phyloP scores from a whole-genome alignment of 2,329 filamentous ascomycete species.

The Myriosclerotinia scirpicola region DNA sequence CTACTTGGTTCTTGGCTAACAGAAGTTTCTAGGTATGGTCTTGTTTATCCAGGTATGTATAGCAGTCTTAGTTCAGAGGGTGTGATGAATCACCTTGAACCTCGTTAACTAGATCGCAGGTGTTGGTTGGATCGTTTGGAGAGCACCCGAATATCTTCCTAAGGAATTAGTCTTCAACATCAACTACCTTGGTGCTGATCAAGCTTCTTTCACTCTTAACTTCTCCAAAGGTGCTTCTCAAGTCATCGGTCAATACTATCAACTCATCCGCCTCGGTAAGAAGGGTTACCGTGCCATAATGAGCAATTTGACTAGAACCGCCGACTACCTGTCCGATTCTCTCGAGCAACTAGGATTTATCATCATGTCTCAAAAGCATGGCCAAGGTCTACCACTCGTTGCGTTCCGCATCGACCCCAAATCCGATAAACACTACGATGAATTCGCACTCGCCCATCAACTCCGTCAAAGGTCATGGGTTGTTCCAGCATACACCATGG shows the following conservation, averaged over 20 bases:
- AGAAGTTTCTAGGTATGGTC: conserved; percentile 51
- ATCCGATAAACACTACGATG: conserved; percentile 61
- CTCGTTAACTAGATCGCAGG: conserved; percentile 40
- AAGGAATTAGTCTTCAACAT: conserved; percentile 96
- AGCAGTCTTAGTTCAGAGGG: too few species aligned
- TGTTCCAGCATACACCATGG: conserved; percentile 96
- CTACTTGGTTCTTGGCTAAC: conserved; percentile 15
- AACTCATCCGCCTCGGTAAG: conserved; percentile 92
- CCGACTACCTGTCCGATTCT: conserved; percentile 78
- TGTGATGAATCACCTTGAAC: too few species aligned
- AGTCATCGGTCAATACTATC: conserved; percentile 96
- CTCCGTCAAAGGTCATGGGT: conserved; percentile 88
- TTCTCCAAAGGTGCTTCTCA: conserved; percentile 95
- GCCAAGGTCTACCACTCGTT: conserved; percentile 81
- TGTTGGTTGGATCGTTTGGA: conserved; percentile 93
- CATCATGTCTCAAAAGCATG: conserved; percentile 80
- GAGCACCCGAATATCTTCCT: conserved; percentile 77
- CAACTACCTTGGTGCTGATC: conserved; percentile 95
- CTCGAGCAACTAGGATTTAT: conserved; percentile 77
- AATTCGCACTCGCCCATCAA: conserved; percentile 80
- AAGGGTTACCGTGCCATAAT: conserved; percentile 90
- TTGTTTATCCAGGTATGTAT: conserved; percentile 67
- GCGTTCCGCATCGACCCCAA: conserved; percentile 74
- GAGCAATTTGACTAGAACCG: conserved; percentile 85
- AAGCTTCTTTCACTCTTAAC: conserved; percentile 94